Percentiles rank a stretch among this genome's conserved stretches.
phyloP scores from a whole-genome alignment of 2,329 filamentous ascomycete species.

The Tolypocladium tundrense region DNA sequence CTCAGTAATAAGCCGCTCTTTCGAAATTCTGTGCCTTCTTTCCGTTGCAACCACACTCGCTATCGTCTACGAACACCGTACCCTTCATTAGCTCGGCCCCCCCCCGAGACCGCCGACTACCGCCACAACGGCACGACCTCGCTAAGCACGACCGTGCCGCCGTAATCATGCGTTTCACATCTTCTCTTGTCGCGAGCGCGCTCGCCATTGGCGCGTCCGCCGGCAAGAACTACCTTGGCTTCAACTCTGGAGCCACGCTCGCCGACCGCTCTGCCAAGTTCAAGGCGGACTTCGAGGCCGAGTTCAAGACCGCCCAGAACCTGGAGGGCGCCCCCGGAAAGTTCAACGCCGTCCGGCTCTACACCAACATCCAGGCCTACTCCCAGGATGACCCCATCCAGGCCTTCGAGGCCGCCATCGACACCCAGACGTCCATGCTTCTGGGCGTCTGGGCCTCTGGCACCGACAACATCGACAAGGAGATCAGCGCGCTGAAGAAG shows the following conservation, averaged over 20 bases:
- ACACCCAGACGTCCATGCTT: conserved; percentile 49
- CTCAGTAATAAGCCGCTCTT: background rate
- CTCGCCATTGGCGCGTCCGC: conserved; percentile 29
- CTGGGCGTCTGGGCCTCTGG: conserved; percentile 56
- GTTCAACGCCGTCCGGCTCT: conserved; percentile 51
- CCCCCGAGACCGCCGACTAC: background rate
- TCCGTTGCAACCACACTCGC: background rate
- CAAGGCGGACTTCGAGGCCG: conserved; percentile 36
- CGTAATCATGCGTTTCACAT: conserved; percentile 28
- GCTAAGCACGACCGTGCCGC: background rate
- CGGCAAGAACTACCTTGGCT: conserved; percentile 39
- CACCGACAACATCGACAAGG: conserved; percentile 42
- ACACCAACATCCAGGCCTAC: conserved; percentile 57
- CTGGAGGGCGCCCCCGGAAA: conserved; percentile 33
- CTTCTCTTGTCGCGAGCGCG: conserved; percentile 25
- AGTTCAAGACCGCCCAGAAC: conserved; percentile 31
- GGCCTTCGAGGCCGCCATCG: conserved; percentile 64
- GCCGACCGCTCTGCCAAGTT: conserved; percentile 40
- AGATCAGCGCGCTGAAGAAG: conserved; percentile 49
- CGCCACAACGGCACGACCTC: background rate
- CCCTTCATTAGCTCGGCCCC: background rate
- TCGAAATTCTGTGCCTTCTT: background rate
- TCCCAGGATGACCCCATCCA: conserved; percentile 66
- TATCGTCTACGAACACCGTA: background rate
- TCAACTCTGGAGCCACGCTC: conserved; percentile 40